Conservation (phyloP, 805 yeast genomes). For the Metschnikowia koreensis region DNA sequence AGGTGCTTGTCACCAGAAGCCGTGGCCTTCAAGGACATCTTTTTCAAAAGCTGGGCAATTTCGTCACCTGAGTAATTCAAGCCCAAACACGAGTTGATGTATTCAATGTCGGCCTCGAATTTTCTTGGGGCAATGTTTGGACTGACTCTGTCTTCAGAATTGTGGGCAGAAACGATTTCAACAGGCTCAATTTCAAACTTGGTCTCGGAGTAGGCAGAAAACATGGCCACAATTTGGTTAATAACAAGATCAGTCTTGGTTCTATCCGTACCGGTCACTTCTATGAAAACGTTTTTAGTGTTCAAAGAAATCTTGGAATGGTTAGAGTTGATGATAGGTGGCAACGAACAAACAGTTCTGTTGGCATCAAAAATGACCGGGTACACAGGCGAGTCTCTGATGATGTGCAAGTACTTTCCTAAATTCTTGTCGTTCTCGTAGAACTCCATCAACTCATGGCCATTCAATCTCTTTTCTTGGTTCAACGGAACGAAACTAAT, state of each 20-base stretch:
- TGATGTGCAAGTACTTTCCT: conserved; percentile 84
- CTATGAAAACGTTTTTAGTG: conserved; percentile 87
- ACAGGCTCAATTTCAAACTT: conserved; percentile 91
- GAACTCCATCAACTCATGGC: conserved; percentile 78
- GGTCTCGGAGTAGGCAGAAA: conserved; percentile 77
- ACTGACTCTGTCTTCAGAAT: conserved; percentile 66
- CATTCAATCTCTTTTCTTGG: conserved; percentile 68
- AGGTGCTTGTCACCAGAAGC: conserved; percentile 50
- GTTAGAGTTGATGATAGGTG: conserved; percentile 95
- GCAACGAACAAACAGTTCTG: conserved; percentile 82
- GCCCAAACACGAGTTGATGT: conserved; percentile 94
- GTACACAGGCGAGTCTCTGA: conserved; percentile 81
- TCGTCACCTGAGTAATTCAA: conserved; percentile 66
- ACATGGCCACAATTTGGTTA: conserved; percentile 93
- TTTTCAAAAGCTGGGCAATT: conserved; percentile 63
- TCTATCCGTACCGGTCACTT: conserved; percentile 90
- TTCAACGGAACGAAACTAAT: conserved; percentile 73
- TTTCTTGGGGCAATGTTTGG: conserved; percentile 71
- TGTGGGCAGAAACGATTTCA: conserved; percentile 77
- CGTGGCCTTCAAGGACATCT: conserved; percentile 75
- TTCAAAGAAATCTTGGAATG: conserved; percentile 82
- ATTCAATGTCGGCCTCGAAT: conserved; percentile 71
- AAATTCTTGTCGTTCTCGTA: conserved; percentile 88
- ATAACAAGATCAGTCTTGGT: conserved; percentile 93
- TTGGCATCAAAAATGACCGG: conserved; percentile 85